phyloP scores from a whole-genome alignment of 2,329 filamentous ascomycete species.

The Beauveria asiatica region DNA sequence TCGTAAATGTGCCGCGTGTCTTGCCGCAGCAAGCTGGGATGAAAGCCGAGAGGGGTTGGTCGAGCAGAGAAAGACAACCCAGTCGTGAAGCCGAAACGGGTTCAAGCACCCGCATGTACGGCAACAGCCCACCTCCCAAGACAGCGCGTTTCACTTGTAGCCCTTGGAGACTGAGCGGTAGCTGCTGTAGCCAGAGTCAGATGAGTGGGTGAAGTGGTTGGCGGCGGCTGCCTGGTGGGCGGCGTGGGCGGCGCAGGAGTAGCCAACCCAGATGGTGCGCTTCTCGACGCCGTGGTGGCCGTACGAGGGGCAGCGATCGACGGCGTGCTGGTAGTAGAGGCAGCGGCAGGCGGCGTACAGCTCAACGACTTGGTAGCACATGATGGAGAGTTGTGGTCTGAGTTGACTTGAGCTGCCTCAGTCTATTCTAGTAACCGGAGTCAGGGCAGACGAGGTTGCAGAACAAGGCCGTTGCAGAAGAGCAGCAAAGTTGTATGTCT shows the following conservation, averaged over 20 bases:
- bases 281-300: conserved; percentile 66
- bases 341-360: conserved; percentile 81
- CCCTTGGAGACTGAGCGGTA: conserved; percentile 33
- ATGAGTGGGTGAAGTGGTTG: conserved; percentile 37
- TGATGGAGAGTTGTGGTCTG: conserved; percentile 29
- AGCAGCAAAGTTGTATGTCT: not conserved
- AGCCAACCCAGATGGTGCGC: conserved; percentile 74
- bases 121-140: conserved; percentile 34
- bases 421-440: not conserved
- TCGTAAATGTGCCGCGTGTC: not conserved
- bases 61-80: conserved; percentile 42
- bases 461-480: not conserved
- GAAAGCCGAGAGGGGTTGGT: conserved; percentile 40
- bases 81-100: conserved; percentile 33
- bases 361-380: conserved; percentile 86
- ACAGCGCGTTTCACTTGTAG: conserved; percentile 25
- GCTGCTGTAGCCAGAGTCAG: conserved; percentile 48
- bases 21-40: conserved; percentile 30
- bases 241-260: conserved; percentile 57
- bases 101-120: conserved; percentile 31
- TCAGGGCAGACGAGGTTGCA: not conserved
- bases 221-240: conserved; percentile 30
- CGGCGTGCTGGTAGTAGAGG: conserved; percentile 77
- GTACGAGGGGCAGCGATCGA: conserved; percentile 73
- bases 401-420: not conserved